Conservation (phyloP, 306 rosid genomes). For the Castanopsis chinensis region DNA sequence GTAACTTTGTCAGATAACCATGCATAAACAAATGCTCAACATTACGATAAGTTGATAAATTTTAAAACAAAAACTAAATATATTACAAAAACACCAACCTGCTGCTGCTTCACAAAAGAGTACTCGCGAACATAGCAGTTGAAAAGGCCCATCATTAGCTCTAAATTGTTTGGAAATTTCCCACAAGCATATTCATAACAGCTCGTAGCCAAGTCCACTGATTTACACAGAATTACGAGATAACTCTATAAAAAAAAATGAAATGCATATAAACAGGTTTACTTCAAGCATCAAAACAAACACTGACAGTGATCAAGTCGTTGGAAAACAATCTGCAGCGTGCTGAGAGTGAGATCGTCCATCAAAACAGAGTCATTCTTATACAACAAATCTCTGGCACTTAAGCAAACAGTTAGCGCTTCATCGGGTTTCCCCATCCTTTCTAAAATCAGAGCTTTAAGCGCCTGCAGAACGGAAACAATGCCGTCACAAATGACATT, state of each 20-base stretch:
- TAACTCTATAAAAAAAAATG: slow-evolving; percentile 16
- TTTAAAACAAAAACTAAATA: too few relatives aligned
- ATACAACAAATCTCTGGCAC: slow-evolving; percentile 63
- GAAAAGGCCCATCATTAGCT: slow-evolving; percentile 87
- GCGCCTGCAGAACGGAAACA: slow-evolving; percentile 52
- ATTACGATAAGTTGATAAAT: neutral
- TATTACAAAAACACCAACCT: slow-evolving; percentile 46
- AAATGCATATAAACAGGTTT: slow-evolving; percentile 8
- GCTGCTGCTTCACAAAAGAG: slow-evolving; percentile 97
- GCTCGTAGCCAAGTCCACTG: slow-evolving; percentile 90
- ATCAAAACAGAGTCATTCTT: slow-evolving; percentile 60
- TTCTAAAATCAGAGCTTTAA: slow-evolving; percentile 84
- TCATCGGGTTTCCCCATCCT: slow-evolving; percentile 90
- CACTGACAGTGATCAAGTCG: slow-evolving; percentile 77
- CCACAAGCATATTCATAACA: slow-evolving; percentile 92
- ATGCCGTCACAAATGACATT: neutral
- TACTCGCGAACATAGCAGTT: slow-evolving; percentile 96
- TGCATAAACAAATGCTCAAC: neutral
- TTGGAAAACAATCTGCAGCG: slow-evolving; percentile 88
- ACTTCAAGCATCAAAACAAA: slow-evolving; percentile 8
- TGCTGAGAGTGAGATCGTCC: slow-evolving; percentile 97
- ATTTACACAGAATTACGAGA: slow-evolving; percentile 19
- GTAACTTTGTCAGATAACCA: neutral
- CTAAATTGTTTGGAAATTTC: slow-evolving; percentile 72
- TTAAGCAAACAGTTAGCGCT: slow-evolving; percentile 64